Percentiles rank a stretch among this genome's conserved stretches.
phyloP scores from a whole-genome alignment of 2,329 filamentous ascomycete species.

The Ophiostoma novo-ulmi region DNA sequence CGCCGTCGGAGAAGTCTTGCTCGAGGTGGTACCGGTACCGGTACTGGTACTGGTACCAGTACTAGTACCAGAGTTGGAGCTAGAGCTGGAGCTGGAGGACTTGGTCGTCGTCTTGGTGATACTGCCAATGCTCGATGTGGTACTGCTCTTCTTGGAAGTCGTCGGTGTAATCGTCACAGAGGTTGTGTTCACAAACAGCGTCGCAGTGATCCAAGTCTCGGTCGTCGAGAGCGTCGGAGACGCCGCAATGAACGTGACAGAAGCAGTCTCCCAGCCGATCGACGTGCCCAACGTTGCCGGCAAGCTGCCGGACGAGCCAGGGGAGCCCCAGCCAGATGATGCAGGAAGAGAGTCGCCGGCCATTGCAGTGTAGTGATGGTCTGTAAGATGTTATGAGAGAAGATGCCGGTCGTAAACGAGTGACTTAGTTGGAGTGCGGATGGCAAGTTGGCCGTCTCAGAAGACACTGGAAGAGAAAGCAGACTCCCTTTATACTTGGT shows the following conservation, averaged over 20 bases:
- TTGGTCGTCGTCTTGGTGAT: constrained; percentile 13
- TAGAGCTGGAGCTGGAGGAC: not conserved
- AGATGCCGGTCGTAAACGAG: not conserved
- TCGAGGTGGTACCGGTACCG: not conserved
- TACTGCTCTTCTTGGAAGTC: constrained; percentile 5
- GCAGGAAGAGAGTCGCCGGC: not conserved
- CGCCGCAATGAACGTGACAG: not conserved
- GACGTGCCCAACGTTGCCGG: not conserved
- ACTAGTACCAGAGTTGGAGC: too few species aligned
- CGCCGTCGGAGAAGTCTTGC: not conserved
- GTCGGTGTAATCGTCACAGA: constrained; percentile 5
- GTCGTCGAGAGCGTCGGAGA: not conserved
- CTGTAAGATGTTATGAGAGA: not conserved
- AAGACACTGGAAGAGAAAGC: not conserved
- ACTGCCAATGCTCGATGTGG: not conserved
- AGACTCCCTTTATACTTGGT: not conserved
- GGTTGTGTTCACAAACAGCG: constrained; percentile 13
- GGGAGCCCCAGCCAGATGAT: not conserved
- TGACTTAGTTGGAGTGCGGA: not conserved
- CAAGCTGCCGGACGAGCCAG: not conserved
- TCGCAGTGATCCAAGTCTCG: not conserved
- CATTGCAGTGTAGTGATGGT: not conserved
- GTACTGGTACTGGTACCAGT: too few species aligned
- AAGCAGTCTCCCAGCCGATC: not conserved
- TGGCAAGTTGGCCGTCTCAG: not conserved